phyloP scores from a whole-genome alignment of 208 protist species.

The Porcisia deanei region DNA sequence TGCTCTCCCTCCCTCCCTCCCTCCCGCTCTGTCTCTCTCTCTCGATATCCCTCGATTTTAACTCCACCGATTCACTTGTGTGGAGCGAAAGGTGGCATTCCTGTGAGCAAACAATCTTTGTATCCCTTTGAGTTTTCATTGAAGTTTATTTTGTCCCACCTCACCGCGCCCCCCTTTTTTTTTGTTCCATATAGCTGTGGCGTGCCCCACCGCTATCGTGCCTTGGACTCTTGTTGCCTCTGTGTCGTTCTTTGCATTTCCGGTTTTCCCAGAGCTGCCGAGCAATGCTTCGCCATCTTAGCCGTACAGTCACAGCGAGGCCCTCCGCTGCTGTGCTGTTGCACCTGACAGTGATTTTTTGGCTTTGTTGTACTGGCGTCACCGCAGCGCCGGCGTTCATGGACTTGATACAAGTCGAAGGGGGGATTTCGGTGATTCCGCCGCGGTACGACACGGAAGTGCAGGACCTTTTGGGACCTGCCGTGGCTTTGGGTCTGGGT shows the following conservation, averaged over 20 bases:
- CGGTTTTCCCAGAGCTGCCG: neutral
- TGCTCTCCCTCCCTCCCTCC: neutral
- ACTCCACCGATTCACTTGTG: neutral
- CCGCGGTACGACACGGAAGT: slow-evolving; percentile 18
- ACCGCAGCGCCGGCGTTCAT: neutral
- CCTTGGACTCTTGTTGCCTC: neutral
- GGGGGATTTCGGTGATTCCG: neutral
- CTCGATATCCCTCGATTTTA: neutral
- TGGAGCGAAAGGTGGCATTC: neutral
- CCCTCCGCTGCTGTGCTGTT: neutral
- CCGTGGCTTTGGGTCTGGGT: slow-evolving; percentile 18
- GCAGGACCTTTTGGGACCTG: slow-evolving; percentile 24
- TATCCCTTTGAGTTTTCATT: neutral
- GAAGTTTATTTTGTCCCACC: neutral
- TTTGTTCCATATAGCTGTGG: neutral
- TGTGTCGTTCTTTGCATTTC: neutral
- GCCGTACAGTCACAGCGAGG: neutral
- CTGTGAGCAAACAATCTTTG: neutral
- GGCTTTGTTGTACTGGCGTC: neutral
- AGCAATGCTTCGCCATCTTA: neutral
- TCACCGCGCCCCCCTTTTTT: neutral
- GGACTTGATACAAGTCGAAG: neutral
- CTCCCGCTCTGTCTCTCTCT: neutral
- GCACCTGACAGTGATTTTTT: neutral
- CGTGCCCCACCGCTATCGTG: neutral